Evolutionary conservation across 2,329 filamentous ascomycete genomes (phyloP), one percentile per base, ranked within the genome.

Genomic region (Nemania abortiva): DNA sequence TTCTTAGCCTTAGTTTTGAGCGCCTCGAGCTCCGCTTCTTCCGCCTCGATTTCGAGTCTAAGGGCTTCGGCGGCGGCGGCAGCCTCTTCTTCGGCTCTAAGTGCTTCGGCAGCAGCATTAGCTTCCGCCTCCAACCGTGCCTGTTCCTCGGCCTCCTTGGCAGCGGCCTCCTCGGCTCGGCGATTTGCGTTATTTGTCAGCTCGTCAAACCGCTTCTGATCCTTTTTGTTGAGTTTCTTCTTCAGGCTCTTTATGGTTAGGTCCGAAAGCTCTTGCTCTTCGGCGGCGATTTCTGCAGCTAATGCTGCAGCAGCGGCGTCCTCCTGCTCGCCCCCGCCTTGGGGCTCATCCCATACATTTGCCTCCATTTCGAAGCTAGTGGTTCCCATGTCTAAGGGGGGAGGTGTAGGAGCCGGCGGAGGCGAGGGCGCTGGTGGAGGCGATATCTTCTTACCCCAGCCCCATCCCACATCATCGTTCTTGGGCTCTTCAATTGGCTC

Each of bases 371-470:
- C 75, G 22, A 74, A 74, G 18, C 66, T 75, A 22, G 74, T 66
- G 34, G 74, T 63, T 11, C 73, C 81, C 77, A 84, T 75, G 67
- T 87, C 82, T 75, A 85, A 78, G 62, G 79, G 79, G 42, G 84
- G 85, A 69, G 85, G 83, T 50, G 83, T 85, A 49, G 85, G 84
- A 61, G 81, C 82, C 72, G 82, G 84, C 69, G 85, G 85, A 68
- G 85, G 83, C 50, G 83, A 85, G 50, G 85, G 84, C 61, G 81
- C 82, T 72, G 82, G 84, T 69, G 85, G 83, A 70, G 83, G 82
- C 61, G 81, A 84, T 73, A 84, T 83, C 72, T 62, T 76, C 74
- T 65, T 80, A 65, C 80, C 79, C 80, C 82, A 85, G 70, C 75
- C 82, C 83, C 81, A 85, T 80, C 79, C 77, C 63, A 81, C 80